Conservation (phyloP, 1,139 yeast genomes). For the Sugiyamaella xylanicola region DNA sequence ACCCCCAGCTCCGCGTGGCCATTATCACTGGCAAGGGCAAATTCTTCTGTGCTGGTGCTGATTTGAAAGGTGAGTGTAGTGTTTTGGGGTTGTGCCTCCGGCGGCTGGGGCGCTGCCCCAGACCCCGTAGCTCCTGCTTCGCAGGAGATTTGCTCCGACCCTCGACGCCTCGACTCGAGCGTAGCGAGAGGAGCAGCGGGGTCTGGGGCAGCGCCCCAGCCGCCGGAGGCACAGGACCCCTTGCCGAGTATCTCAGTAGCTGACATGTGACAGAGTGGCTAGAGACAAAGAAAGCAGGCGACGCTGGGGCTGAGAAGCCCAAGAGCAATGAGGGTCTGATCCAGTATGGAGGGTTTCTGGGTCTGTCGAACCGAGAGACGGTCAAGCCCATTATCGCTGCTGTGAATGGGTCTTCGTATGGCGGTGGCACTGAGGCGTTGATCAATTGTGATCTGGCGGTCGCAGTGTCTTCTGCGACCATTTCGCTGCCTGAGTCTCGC, state of each 20-base stretch:
- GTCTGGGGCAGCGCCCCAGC: slow-evolving; percentile 1
- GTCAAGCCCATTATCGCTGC: slow-evolving; percentile 41
- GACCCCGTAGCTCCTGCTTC: background rate
- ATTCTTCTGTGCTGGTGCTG: slow-evolving; percentile 41
- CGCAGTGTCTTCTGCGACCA: slow-evolving; percentile 35
- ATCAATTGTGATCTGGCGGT: slow-evolving; percentile 41
- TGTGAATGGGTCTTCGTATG: slow-evolving; percentile 39
- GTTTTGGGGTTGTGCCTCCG: background rate
- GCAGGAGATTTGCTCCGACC: background rate
- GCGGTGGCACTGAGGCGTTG: slow-evolving; percentile 42
- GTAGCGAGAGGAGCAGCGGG: background rate
- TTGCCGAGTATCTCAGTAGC: background rate
- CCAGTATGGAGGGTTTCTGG: slow-evolving; percentile 36
- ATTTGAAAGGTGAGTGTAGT: slow-evolving; percentile 32
- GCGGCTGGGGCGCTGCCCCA: slow-evolving; percentile 6
- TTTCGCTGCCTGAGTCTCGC: slow-evolving; percentile 40
- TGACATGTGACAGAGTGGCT: slow-evolving; percentile 4
- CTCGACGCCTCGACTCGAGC: no score
- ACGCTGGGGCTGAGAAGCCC: slow-evolving; percentile 3
- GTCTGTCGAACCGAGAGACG: slow-evolving; percentile 37
- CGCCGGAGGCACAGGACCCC: background rate
- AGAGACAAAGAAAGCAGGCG: background rate
- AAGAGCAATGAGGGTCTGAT: background rate
- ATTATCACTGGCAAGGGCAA: slow-evolving; percentile 40
- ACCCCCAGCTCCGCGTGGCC: slow-evolving; percentile 34